phyloP scores from a whole-genome alignment of 352 stramenopile genomes.

The Globisporangium cylindrosporum region DNA sequence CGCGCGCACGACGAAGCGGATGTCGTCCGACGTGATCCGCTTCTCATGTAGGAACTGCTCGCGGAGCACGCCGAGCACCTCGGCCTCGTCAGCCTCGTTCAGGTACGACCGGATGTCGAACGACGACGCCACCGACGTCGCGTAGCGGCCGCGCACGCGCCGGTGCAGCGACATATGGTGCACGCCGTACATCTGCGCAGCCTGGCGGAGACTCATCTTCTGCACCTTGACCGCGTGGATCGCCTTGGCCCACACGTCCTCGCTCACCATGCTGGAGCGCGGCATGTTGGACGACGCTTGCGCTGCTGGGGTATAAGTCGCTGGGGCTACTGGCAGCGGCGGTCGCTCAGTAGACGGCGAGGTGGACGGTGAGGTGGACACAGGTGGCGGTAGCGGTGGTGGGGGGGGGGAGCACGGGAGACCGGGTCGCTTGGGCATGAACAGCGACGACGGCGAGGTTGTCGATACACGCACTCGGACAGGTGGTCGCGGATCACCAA shows the following conservation, averaged over 20 bases:
- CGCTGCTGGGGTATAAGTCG: not conserved
- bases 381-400: too few relatives aligned
- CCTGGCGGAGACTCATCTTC: slow-evolving; percentile 41
- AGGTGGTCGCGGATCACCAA: slow-evolving; percentile 1
- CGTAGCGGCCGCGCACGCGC: slow-evolving; percentile 18
- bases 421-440: slow-evolving; percentile 11
- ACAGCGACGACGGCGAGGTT: not conserved
- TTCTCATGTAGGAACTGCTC: slow-evolving; percentile 41
- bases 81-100: slow-evolving; percentile 33
- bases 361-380: not conserved
- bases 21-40: slow-evolving; percentile 48
- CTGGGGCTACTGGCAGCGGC: not conserved
- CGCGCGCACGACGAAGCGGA: slow-evolving; percentile 40
- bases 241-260: slow-evolving; percentile 40
- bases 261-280: slow-evolving; percentile 23
- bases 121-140: not conserved
- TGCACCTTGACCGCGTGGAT: slow-evolving; percentile 43
- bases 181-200: slow-evolving; percentile 39
- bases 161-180: slow-evolving; percentile 45
- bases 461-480: not conserved
- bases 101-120: slow-evolving; percentile 25
- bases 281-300: slow-evolving; percentile 12
- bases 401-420: not conserved
- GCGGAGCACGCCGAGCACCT: slow-evolving; percentile 30
- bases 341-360: not conserved